Base-by-base conservation (phyloP, 306 rosid species). In the Vigna trinervia region DNA sequence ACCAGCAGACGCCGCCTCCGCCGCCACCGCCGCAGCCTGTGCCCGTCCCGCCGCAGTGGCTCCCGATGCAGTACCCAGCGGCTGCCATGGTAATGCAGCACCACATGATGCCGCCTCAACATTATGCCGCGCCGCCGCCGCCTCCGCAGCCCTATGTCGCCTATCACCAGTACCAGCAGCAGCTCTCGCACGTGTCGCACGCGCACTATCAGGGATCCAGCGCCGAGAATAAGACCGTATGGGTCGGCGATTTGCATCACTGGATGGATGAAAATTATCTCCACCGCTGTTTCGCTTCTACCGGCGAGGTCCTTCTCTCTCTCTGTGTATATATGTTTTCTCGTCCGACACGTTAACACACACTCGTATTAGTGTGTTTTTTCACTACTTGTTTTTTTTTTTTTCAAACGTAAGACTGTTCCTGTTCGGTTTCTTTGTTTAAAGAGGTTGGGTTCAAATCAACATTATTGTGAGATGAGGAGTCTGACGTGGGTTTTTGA, bases 221-320 rank as follows among this genome's bases (percentile, higher is more conserved):
- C 54, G 85, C 82, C 15, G 94, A 90, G 76, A 94, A 94, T 59
- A 94, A 90, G 84, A 91, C 98, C 28, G 39, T 94, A 69, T 94
- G 97, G 98, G 89, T 90, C 75, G 98, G 98, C 3, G 98, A 94
- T 88, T 90, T 94, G 82, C 94, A 88, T 57, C 94, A 87, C 20
- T 91, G 97, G 98, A 94, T 94, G 98, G 98, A 91, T 56, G 98
- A 94, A 78, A 87, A 79, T 82, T 94, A 88, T 81, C 98, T 94
- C 57, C 97, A 90, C 72, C 81, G 71, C 74, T 94, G 98, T 84
- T 94, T 94, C 52, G 96, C 87, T 84, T 86, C 94, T 61, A 80
- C 88, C 26, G 96, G 93, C 19, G 98, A 94, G 87, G 87, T 84
- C 48, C 66, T 69, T 26, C 34, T 30, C 10, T 52, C n/a, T 23